These are phyloP conservation scores for Tulasnella sp. DNA, from an alignment of 768 basidiomycete species.

Conservation along the genomic window DNA sequence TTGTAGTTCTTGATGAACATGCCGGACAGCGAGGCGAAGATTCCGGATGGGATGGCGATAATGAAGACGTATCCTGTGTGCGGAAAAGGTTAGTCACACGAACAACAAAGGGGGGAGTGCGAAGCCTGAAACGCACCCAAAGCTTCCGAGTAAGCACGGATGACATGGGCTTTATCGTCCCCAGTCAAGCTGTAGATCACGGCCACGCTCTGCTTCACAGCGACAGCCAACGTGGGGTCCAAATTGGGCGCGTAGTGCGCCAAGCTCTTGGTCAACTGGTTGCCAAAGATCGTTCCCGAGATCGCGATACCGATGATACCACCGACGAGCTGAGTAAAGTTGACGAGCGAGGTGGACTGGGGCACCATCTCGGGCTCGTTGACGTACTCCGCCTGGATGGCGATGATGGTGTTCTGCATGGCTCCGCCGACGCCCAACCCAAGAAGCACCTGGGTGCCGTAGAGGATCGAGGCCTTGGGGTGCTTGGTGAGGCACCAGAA, in stretches of 20 bases:
- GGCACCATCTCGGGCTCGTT: slow-evolving; percentile 14
- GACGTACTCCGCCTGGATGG: slow-evolving; percentile 29
- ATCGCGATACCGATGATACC: slow-evolving; percentile 12
- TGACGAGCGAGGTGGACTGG: slow-evolving; percentile 15
- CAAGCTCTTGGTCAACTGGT: slow-evolving; percentile 23
- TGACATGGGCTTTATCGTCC: slow-evolving; percentile 8
- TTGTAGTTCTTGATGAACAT: slow-evolving; percentile 24
- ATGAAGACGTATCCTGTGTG: slow-evolving; percentile 4
- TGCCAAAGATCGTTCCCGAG: slow-evolving; percentile 14
- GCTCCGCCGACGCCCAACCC: slow-evolving; percentile 28
- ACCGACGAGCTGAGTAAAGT: slow-evolving; percentile 10
- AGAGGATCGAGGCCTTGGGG: slow-evolving; percentile 16
- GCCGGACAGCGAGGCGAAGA: neutral
- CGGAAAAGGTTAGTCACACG: neutral
- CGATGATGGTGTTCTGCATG: slow-evolving; percentile 29
- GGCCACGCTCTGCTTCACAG: slow-evolving; percentile 21
- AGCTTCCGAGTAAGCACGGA: slow-evolving; percentile 17
- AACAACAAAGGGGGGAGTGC: no score
- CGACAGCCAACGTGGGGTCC: slow-evolving; percentile 12
- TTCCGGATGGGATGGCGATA: slow-evolving; percentile 3
- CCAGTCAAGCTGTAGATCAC: slow-evolving; percentile 24
- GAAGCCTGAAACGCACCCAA: neutral
- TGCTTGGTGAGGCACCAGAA: slow-evolving; percentile 14
- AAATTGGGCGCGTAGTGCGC: slow-evolving; percentile 21
- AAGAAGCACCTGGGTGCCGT: slow-evolving; percentile 30